Evolutionary conservation across 2,329 filamentous ascomycete species (phyloP).

Genomic region (Arthrobotrys pseudoclavata): DNA sequence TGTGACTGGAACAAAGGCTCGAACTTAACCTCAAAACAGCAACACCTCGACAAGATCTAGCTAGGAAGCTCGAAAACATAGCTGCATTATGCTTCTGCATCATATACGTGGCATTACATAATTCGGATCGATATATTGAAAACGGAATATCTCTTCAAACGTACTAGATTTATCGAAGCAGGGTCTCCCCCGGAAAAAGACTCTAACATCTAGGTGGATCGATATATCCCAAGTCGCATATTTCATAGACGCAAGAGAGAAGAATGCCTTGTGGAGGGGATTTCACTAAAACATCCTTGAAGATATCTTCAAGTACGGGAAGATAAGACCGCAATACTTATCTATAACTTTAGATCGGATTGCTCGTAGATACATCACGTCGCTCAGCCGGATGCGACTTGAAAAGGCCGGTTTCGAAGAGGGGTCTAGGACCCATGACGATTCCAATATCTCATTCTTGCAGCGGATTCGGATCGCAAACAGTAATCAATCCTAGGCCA

Average conservation of each 20-base stretch:
- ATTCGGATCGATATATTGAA: constrained; percentile 25
- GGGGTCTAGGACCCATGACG: not conserved
- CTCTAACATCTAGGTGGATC: not conserved
- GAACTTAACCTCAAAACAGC: constrained; percentile 9
- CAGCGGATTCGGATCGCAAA: constrained; percentile 15
- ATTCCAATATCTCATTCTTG: not conserved
- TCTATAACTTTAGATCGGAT: not conserved
- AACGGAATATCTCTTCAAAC: constrained; percentile 7
- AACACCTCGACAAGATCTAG: constrained; percentile 12
- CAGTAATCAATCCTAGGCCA: constrained; percentile 1
- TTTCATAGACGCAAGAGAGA: not conserved
- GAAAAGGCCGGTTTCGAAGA: constrained; percentile 4
- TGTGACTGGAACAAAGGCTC: not conserved
- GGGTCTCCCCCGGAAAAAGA: not conserved
- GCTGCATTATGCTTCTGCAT: constrained; percentile 17
- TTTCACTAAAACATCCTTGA: not conserved
- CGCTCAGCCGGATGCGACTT: not conserved
- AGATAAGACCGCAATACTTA: not conserved
- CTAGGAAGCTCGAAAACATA: constrained; percentile 26
- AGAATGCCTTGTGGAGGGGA: constrained; percentile 8
- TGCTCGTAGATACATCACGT: not conserved
- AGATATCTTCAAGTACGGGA: not conserved
- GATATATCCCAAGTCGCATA: constrained; percentile 13
- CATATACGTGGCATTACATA: constrained; percentile 29
- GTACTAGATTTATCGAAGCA: not conserved